Conservation (phyloP, 352 stramenopile species). For the Phytophthora ramorum region DNA sequence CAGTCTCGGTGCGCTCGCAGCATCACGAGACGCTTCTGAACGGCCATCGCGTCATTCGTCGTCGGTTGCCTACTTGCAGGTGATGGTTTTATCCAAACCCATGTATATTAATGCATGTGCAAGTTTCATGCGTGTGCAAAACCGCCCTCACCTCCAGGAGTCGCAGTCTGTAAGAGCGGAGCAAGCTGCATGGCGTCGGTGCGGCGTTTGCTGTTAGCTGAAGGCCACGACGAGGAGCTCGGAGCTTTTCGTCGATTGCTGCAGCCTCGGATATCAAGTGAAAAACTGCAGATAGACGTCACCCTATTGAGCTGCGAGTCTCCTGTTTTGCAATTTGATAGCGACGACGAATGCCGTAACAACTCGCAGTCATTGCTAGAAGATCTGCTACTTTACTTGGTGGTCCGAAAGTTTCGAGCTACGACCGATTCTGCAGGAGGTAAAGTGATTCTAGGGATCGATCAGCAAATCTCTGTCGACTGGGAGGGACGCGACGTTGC, state of each 20-base stretch:
- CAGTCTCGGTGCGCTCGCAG: too few species aligned
- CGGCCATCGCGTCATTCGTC: background rate
- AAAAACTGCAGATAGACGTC: slow-evolving; percentile 8
- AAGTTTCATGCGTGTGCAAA: background rate
- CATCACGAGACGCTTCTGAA: slow-evolving; percentile 3
- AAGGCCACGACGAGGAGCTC: slow-evolving; percentile 7
- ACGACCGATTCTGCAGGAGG: slow-evolving; percentile 1
- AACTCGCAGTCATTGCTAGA: slow-evolving; percentile 36
- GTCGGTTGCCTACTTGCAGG: too few species aligned
- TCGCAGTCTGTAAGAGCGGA: slow-evolving; percentile 7
- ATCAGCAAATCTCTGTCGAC: background rate
- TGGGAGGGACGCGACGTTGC: slow-evolving; percentile 9
- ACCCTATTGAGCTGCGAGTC: slow-evolving; percentile 16
- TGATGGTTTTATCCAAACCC: too few species aligned
- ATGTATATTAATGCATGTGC: too few species aligned
- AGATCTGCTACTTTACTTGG: slow-evolving; percentile 42
- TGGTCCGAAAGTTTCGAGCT: slow-evolving; percentile 22
- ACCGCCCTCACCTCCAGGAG: background rate
- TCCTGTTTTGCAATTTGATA: slow-evolving; percentile 7
- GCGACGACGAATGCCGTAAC: slow-evolving; percentile 10
- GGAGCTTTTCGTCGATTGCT: slow-evolving; percentile 20
- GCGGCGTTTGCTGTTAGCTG: slow-evolving; percentile 20
- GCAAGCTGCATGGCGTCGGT: slow-evolving; percentile 19
- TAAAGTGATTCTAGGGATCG: slow-evolving; percentile 17
- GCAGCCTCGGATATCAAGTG: slow-evolving; percentile 3